Percentiles rank a stretch among this genome's conserved stretches.
Evolutionary conservation across 768 basidiomycete genomes (phyloP).

Genomic region (Amanita exitialis): DNA sequence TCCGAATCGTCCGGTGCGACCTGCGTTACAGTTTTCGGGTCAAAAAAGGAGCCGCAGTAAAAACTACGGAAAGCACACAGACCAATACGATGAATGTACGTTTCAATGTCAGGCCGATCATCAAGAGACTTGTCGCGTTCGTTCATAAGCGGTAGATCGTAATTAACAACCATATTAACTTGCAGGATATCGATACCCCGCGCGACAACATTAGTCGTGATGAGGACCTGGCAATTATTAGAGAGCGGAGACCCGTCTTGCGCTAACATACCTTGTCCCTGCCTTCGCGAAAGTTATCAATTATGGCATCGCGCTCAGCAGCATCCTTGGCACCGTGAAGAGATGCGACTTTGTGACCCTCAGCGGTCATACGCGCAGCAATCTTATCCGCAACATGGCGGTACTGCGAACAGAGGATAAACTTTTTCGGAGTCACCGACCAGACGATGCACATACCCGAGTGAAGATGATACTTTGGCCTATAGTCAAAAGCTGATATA

Average conservation of each 20-base stretch:
- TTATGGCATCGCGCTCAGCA: slow-evolving; percentile 79
- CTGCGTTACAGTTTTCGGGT: slow-evolving; percentile 27
- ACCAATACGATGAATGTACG: slow-evolving; percentile 98
- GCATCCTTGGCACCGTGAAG: slow-evolving; percentile 93
- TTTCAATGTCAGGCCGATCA: slow-evolving; percentile 80
- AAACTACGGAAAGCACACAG: slow-evolving; percentile 15
- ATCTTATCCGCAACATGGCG: slow-evolving; percentile 91
- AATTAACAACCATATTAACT: slow-evolving; percentile 99
- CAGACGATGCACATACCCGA: slow-evolving; percentile 42
- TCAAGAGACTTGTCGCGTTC: slow-evolving; percentile 48
- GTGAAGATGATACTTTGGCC: slow-evolving; percentile 99
- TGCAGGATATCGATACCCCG: slow-evolving; percentile 97
- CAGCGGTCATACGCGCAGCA: slow-evolving; percentile 78
- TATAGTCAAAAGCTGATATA: slow-evolving; percentile 87
- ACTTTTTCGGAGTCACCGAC: neutral
- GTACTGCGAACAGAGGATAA: slow-evolving; percentile 35
- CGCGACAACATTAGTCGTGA: slow-evolving; percentile 98
- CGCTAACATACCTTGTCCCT: slow-evolving; percentile 67
- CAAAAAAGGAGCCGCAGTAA: neutral
- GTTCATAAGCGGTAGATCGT: slow-evolving; percentile 84
- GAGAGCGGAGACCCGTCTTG: neutral
- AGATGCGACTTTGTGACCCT: slow-evolving; percentile 95
- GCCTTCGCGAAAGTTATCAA: slow-evolving; percentile 94
- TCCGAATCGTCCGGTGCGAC: slow-evolving; percentile 96
- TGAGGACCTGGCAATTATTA: slow-evolving; percentile 41